These are phyloP conservation scores for Xylariomycetidae sp. DNA, from an alignment of 2,329 filamentous ascomycete species.

Conservation along the genomic window DNA sequence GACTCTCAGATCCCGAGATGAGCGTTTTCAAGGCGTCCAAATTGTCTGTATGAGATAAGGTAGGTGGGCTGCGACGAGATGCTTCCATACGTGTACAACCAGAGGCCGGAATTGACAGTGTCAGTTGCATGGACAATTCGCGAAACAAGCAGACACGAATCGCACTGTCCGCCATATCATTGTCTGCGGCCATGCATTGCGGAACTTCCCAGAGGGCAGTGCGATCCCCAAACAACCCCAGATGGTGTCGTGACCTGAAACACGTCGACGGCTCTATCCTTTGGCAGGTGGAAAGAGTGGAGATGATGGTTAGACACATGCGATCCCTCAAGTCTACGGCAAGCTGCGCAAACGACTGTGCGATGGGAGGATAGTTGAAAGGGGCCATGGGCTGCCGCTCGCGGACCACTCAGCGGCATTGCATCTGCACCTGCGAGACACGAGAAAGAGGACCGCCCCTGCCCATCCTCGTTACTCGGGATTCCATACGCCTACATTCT, in stretches of 20 bases:
- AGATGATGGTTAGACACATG: constrained; percentile 28
- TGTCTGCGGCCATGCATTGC: no score
- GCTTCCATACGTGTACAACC: no score
- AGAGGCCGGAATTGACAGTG: no score
- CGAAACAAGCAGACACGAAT: constrained; percentile 1
- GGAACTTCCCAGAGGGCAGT: constrained; percentile 9
- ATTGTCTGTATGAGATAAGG: no score
- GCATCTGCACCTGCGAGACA: constrained; percentile 26
- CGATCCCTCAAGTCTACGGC: constrained; percentile 29
- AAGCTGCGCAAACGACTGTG: constrained; percentile 33
- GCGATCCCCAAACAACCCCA: constrained; percentile 12
- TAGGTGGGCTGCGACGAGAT: no score
- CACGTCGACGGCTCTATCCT: constrained; percentile 16
- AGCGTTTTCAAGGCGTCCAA: no score
- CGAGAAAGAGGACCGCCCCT: constrained; percentile 17
- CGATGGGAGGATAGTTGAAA: constrained; percentile 10
- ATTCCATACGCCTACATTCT: no score
- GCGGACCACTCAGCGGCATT: constrained; percentile 21
- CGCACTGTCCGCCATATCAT: constrained; percentile 6
- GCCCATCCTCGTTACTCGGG: no score
- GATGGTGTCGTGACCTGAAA: constrained; percentile 17
- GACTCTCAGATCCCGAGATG: no score
- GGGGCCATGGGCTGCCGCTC: constrained; percentile 5
- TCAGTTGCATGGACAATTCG: no score
- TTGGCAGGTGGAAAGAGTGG: constrained; percentile 16